Conservation (phyloP, 75 land plant genomes). For the Cunninghamia lanceolata region DNA sequence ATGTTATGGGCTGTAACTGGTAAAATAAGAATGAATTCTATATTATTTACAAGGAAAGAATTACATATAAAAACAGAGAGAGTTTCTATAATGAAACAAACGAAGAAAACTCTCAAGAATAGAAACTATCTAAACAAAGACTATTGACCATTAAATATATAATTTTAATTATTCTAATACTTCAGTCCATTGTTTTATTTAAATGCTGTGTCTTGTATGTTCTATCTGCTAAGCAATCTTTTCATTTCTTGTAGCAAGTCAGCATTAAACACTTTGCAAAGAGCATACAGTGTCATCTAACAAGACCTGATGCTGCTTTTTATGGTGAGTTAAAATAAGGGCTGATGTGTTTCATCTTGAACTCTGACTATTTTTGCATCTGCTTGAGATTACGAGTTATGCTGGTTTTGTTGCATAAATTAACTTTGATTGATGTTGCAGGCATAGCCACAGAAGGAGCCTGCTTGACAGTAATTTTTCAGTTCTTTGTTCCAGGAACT, state of each 20-base stretch:
- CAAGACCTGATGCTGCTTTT: slow-evolving; percentile 85
- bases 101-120: too few species aligned
- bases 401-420: slow-evolving; percentile 1
- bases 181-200: background rate
- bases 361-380: slow-evolving; percentile 5
- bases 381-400: background rate
- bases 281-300: slow-evolving; percentile 77
- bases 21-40: too few species aligned
- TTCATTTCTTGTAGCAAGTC: slow-evolving; percentile 51
- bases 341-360: background rate
- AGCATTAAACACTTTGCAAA: slow-evolving; percentile 85
- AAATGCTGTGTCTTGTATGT: background rate
- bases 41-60: too few species aligned
- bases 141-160: too few species aligned
- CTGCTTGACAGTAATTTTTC: slow-evolving; percentile 85
- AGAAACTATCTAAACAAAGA: too few species aligned
- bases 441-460: slow-evolving; percentile 68
- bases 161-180: too few species aligned
- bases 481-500: slow-evolving; percentile 87
- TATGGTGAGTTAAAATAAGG: slow-evolving; percentile 49
- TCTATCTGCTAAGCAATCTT: background rate
- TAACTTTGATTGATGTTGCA: slow-evolving; percentile 18
- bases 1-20: too few species aligned
- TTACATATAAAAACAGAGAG: too few species aligned
- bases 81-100: too few species aligned